Conservation (phyloP, 2,329 filamentous ascomycete species). For the Pestalotiopsis fici region DNA sequence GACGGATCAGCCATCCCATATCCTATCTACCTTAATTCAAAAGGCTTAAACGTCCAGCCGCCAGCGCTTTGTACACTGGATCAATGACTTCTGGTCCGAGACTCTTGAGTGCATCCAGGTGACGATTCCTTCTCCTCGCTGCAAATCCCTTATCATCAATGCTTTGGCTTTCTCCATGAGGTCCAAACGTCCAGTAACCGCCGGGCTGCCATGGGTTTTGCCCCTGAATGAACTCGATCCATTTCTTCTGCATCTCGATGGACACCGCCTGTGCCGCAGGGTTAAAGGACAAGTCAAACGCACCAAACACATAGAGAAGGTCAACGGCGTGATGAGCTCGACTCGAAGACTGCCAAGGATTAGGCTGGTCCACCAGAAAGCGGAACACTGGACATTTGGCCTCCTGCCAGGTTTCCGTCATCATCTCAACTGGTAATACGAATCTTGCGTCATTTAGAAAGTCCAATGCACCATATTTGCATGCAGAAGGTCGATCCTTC, state of each 20-base stretch:
- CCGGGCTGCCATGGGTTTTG: neutral
- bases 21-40: neutral
- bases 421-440: neutral
- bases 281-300: neutral
- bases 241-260: neutral
- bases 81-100: neutral
- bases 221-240: neutral
- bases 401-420: neutral
- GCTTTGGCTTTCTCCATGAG: neutral
- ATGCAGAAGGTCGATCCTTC: neutral
- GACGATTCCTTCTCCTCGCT: neutral
- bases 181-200: neutral
- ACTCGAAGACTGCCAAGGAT: neutral
- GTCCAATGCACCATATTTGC: too few relatives aligned
- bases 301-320: neutral
- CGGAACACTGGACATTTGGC: neutral
- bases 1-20: conserved; percentile 27
- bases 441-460: too few relatives aligned
- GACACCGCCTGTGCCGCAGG: neutral
- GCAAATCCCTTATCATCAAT: neutral
- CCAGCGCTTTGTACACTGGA: neutral
- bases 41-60: neutral
- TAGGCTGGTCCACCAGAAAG: neutral
- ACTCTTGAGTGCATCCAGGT: neutral
- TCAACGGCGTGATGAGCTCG: neutral